Percentiles rank a stretch among this genome's conserved stretches.
Evolutionary conservation across 2,329 filamentous ascomycete species (phyloP).

Genomic region (Alternaria brassicicola): DNA sequence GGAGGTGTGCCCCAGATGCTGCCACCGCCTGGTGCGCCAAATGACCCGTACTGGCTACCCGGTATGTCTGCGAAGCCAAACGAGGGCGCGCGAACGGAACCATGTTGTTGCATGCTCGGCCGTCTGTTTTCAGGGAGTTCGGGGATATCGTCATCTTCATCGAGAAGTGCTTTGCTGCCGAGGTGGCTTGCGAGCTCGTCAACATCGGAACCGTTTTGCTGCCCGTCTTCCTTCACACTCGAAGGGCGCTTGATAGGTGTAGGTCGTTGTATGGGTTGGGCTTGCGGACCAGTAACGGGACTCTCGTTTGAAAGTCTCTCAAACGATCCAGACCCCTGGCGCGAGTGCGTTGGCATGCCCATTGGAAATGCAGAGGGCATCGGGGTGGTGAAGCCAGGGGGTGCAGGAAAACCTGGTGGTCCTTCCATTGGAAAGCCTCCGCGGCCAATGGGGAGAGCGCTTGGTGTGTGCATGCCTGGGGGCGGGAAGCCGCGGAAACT

Average conservation of each 20-base stretch:
- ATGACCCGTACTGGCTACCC: conserved; percentile 42
- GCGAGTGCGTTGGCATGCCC: conserved; percentile 66
- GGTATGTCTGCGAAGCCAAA: conserved; percentile 46
- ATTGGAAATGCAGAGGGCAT: conserved; percentile 49
- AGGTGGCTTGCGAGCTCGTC: conserved; percentile 79
- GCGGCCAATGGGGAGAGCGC: conserved; percentile 61
- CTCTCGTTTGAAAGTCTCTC: conserved; percentile 62
- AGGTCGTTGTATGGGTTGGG: conserved; percentile 79
- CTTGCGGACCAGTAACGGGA: conserved; percentile 55
- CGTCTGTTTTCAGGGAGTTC: conserved; percentile 63
- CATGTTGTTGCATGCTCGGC: conserved; percentile 46
- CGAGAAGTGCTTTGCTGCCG: conserved; percentile 86
- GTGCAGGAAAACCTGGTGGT: conserved; percentile 53
- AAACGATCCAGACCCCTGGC: conserved; percentile 73
- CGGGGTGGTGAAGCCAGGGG: conserved; percentile 46
- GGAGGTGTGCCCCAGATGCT: conserved; percentile 53
- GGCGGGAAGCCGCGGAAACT: conserved; percentile 61
- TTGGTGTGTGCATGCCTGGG: conserved; percentile 65
- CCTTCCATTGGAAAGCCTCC: conserved; percentile 61
- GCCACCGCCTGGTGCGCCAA: conserved; percentile 35
- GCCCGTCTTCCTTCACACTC: conserved; percentile 63
- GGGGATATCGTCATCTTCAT: conserved; percentile 63
- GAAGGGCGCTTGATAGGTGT: conserved; percentile 87
- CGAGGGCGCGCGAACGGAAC: conserved; percentile 36
- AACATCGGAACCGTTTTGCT: conserved; percentile 57